Conservation (phyloP, 306 rosid genomes). For the Prunus salicina region DNA sequence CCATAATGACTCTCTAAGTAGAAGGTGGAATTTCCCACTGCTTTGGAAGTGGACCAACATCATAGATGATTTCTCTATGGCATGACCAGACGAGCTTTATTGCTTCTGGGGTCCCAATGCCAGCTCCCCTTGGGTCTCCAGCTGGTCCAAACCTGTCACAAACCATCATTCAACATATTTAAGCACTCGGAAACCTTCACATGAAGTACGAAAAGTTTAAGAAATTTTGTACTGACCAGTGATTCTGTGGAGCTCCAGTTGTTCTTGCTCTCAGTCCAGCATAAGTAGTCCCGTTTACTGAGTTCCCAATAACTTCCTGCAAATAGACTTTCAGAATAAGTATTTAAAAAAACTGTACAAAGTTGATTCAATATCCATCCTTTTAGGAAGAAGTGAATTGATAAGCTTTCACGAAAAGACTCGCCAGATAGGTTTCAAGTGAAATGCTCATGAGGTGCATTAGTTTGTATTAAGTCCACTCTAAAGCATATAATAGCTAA, state of each 20-base stretch:
- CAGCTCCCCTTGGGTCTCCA: constrained; percentile 97
- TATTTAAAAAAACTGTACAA: not conserved
- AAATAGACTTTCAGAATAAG: constrained; percentile 17
- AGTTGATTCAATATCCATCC: not conserved
- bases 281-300: constrained; percentile 91
- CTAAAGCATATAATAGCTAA: not conserved
- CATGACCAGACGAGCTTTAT: constrained; percentile 98
- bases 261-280: constrained; percentile 96
- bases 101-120: constrained; percentile 98
- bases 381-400: not conserved
- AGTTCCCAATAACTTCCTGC: constrained; percentile 85
- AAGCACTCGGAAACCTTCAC: not conserved
- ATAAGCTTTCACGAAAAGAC: not conserved
- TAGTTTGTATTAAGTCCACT: not conserved
- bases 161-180: constrained; percentile 12
- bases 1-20: constrained; percentile 33
- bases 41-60: constrained; percentile 63
- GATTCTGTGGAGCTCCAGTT: constrained; percentile 95
- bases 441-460: not conserved
- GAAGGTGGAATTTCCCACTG: constrained; percentile 77
- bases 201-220: not conserved
- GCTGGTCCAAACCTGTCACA: constrained; percentile 90
- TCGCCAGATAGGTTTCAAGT: not conserved
- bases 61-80: constrained; percentile 92
- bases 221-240: constrained; percentile 53